Evolutionary conservation across 2,329 filamentous ascomycete genomes (phyloP), one percentile per base, ranked within the genome.

Genomic region (Cladophialophora chaetospira): DNA sequence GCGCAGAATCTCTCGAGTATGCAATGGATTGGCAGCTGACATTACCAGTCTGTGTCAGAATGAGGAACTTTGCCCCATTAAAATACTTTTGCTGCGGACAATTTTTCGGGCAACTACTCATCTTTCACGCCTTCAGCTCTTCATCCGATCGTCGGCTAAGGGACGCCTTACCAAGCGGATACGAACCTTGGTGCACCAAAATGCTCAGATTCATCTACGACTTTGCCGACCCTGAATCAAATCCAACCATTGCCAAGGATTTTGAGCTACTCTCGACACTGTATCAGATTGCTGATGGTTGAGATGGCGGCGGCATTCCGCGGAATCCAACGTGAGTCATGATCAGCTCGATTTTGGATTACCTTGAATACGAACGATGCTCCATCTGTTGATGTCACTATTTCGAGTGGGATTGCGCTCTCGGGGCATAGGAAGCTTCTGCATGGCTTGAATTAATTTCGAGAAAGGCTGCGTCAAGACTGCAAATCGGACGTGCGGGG

Each of bases 31-130:
- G 73, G 73, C 73, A 73, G 5, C 63, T 75, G 2, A 67, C 69
- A 1, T 66, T 69, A 25, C 72, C 72, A 11, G 67, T 74, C n/a
- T 74, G 74, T 55, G 63, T 66, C 10, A 67, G 67, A 21, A 75
- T 75, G 73, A 74, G 70, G 53, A 73, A 70, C 43, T 75, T 73
- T 44, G 73, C 74, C 42, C 73, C 73, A 15, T 70, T 75, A 15
- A 73, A 69, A 42, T 75, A 4, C 73, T 75, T 64, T 73, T 73
- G 49, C 70, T 72, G 15, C 68, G 75, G 72, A 70, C 65, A 60
- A 69, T 64, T 75, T 62, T 75, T 75, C 57, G 73, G 73, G 17
- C 73, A 75, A 58, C 65, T 75, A 23, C 68, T 75, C 28, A 68
- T 75, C 21, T 75, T 75, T 58, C 71, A 75, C 55, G 73, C 72